Percentiles rank a stretch among this genome's conserved stretches.
Evolutionary conservation across 805 yeast genomes (phyloP).

Genomic region (Wickerhamiella siamensis): DNA sequence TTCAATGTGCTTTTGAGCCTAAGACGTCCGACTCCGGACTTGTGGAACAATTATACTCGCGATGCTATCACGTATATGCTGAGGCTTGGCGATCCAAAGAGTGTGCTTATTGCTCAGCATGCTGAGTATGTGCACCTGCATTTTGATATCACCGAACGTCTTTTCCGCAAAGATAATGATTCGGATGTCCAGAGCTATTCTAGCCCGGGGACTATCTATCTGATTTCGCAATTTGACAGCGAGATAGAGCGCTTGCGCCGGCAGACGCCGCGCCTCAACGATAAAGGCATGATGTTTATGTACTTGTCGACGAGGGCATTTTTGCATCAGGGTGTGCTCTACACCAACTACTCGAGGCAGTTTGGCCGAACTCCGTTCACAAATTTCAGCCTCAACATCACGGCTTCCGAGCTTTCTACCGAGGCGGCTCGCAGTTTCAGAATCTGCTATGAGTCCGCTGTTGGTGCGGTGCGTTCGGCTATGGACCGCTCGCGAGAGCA

Average conservation of each 20-base stretch:
- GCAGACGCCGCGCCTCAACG: conserved; percentile 20
- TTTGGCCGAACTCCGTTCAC: conserved; percentile 26
- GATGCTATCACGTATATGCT: conserved; percentile 35
- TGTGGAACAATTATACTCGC: conserved; percentile 38
- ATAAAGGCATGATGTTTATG: conserved; percentile 24
- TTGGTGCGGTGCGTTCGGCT: conserved; percentile 15
- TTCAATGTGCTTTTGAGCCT: conserved; percentile 35
- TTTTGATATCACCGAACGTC: conserved; percentile 30
- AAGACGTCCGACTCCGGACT: conserved; percentile 41
- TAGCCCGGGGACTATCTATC: conserved; percentile 27
- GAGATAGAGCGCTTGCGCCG: conserved; percentile 25
- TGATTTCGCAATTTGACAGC: conserved; percentile 36
- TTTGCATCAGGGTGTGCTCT: conserved; percentile 27
- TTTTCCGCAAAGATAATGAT: conserved; percentile 30
- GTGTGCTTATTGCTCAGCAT: conserved; percentile 25
- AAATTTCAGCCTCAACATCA: conserved; percentile 21
- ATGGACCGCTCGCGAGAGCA: conserved; percentile 21
- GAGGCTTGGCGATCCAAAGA: conserved; percentile 24
- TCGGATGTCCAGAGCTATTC: conserved; percentile 24
- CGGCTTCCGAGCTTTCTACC: conserved; percentile 12
- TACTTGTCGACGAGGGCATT: conserved; percentile 32
- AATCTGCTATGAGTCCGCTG: conserved; percentile 17
- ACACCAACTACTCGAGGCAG: conserved; percentile 13
- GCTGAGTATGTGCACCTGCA: conserved; percentile 47
- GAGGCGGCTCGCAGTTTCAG: conserved; percentile 20